Conservation (phyloP, 139 green algal genomes). For the Auxenochlorella pyrenoidosa region DNA sequence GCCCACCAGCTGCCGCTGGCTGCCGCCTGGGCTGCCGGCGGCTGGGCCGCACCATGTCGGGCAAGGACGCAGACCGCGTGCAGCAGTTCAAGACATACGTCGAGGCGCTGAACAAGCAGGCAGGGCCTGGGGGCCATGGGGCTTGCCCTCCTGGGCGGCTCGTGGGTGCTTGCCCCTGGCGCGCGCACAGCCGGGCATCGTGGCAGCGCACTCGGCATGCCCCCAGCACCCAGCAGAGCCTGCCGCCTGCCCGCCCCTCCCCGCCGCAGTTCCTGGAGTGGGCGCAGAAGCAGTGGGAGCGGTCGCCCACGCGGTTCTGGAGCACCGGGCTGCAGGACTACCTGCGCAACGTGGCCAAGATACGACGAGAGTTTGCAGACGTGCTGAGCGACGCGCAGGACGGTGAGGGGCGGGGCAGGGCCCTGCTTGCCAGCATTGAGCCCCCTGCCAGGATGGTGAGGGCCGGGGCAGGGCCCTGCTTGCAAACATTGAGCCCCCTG, state of each 20-base stretch:
- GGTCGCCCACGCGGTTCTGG: slow-evolving; percentile 43
- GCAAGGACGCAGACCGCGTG: background rate
- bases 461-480: too few relatives aligned
- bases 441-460: too few relatives aligned
- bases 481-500: too few relatives aligned
- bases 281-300: slow-evolving; percentile 38
- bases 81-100: slow-evolving; percentile 46
- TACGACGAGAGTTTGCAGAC: slow-evolving; percentile 51
- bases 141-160: too few relatives aligned
- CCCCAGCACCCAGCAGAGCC: too few relatives aligned
- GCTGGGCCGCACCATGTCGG: background rate
- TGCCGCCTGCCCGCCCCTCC: too few relatives aligned
- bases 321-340: slow-evolving; percentile 50
- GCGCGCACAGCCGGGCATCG: too few relatives aligned
- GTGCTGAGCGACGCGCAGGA: slow-evolving; percentile 22
- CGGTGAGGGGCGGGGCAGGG: background rate
- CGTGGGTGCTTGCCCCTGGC: too few relatives aligned
- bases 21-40: background rate
- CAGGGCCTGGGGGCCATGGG: too few relatives aligned
- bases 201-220: too few relatives aligned
- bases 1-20: background rate
- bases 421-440: too few relatives aligned
- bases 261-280: slow-evolving; percentile 15
- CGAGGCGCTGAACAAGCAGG: slow-evolving; percentile 52
- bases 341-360: slow-evolving; percentile 46